These are phyloP conservation scores for Salisapilia sapeloensis DNA, from an alignment of 352 stramenopile genomes.

Conservation along the genomic window DNA sequence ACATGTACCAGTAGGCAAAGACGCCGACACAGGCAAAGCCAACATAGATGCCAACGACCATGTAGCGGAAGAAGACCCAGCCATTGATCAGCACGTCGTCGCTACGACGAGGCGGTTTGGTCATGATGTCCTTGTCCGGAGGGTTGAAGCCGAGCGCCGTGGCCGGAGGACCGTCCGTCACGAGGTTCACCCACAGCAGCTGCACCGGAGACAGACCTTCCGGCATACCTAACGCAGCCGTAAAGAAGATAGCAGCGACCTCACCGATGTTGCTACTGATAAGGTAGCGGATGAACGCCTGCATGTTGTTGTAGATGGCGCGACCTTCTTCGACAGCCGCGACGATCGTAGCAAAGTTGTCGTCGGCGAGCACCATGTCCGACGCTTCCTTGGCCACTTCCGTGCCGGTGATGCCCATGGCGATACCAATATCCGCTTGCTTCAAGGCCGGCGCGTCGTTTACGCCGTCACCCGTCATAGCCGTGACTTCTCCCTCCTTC, in stretches of 20 bases:
- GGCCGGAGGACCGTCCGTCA: conserved; percentile 97
- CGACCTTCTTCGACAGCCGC: conserved; percentile 73
- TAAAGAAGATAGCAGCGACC: conserved; percentile 98
- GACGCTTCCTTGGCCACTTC: conserved; percentile 96
- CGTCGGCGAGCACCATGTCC: conserved; percentile 97
- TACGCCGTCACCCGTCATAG: conserved; percentile 98
- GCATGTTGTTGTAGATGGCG: conserved; percentile 94
- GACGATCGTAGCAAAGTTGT: conserved; percentile 99
- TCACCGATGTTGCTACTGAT: conserved; percentile 99
- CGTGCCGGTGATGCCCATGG: conserved; percentile 97
- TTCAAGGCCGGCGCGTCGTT: conserved; percentile 98
- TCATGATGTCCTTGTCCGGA: conserved; percentile 96
- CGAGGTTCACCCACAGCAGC: conserved; percentile 99
- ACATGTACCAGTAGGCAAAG: conserved; percentile 92
- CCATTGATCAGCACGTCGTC: conserved; percentile 96
- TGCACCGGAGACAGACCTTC: conserved; percentile 97
- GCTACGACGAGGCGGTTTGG: conserved; percentile 85
- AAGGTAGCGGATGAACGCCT: conserved; percentile 98
- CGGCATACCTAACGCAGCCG: conserved; percentile 88
- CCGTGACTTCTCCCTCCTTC: conserved; percentile 84
- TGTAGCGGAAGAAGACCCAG: conserved; percentile 97
- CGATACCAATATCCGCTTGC: conserved; percentile 95
- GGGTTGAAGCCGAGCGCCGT: conserved; percentile 98
- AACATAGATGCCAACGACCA: conserved; percentile 91
- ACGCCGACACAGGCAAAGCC: conserved; percentile 83